Percentiles rank a stretch among this genome's conserved stretches.
phyloP scores from a whole-genome alignment of 2,329 filamentous ascomycete species.

The Byssothecium circinans region DNA sequence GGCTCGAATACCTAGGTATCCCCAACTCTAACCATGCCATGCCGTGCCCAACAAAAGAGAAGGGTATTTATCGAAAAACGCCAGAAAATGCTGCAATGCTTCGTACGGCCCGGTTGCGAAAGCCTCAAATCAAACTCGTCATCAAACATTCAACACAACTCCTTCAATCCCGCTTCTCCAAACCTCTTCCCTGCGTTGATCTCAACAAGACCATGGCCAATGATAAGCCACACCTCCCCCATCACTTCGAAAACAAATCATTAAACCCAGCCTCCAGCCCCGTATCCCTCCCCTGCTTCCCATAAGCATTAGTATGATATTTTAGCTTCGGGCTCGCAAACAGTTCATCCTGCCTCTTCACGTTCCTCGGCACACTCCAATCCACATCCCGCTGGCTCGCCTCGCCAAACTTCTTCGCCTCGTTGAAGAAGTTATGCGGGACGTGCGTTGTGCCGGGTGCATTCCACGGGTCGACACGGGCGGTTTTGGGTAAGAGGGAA shows the following conservation, averaged over 20 bases:
- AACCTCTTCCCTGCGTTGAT: no score
- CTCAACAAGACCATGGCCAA: neutral
- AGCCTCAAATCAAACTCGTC: no score
- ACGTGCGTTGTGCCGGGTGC: slow-evolving; percentile 10
- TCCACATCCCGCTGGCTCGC: slow-evolving; percentile 7
- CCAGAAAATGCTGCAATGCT: no score
- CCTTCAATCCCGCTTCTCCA: no score
- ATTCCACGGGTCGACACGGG: slow-evolving; percentile 63
- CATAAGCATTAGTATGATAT: slow-evolving; percentile 26
- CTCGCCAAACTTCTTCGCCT: neutral
- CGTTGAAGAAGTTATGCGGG: slow-evolving; percentile 56
- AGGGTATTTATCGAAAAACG: no score
- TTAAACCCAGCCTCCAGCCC: slow-evolving; percentile 39
- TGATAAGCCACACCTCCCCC: slow-evolving; percentile 15
- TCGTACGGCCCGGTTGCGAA: no score
- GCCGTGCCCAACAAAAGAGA: neutral
- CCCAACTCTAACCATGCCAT: neutral
- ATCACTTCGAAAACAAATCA: slow-evolving; percentile 32
- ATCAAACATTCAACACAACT: no score
- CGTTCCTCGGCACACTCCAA: slow-evolving; percentile 29
- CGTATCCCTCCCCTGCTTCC: slow-evolving; percentile 32
- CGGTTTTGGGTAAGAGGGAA: slow-evolving; percentile 57
- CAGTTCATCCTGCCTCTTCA: slow-evolving; percentile 31
- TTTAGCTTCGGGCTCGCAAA: slow-evolving; percentile 38
- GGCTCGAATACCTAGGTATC: no score